Evolutionary conservation across 805 yeast genomes (phyloP).

Genomic region (Jamesozyma piceae): DNA sequence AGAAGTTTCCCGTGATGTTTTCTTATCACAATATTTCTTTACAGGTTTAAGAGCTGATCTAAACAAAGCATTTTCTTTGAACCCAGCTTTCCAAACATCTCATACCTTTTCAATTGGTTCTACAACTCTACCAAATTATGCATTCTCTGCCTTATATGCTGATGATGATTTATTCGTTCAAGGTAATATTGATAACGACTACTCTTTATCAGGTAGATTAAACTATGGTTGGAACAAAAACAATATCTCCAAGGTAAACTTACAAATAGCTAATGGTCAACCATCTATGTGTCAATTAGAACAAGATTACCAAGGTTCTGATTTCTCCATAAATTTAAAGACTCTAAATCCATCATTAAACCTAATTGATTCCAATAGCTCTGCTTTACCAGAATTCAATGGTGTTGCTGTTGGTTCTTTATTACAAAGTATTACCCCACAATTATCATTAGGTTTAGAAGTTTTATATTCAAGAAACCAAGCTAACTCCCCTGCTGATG

Average conservation of each 20-base stretch:
- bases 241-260: constrained; percentile 71
- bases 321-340: constrained; percentile 82
- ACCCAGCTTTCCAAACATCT: constrained; percentile 93
- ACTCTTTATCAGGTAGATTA: constrained; percentile 76
- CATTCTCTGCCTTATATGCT: constrained; percentile 83
- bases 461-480: constrained; percentile 70
- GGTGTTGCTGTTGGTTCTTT: constrained; percentile 91
- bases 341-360: constrained; percentile 79
- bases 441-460: constrained; percentile 83
- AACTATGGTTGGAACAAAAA: constrained; percentile 83
- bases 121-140: constrained; percentile 77
- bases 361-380: constrained; percentile 8
- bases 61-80: constrained; percentile 80
- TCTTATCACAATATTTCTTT: constrained; percentile 80
- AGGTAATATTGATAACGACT: constrained; percentile 84
- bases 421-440: constrained; percentile 80
- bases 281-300: constrained; percentile 92
- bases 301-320: constrained; percentile 88
- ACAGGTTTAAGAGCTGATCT: constrained; percentile 95
- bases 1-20: constrained; percentile 91
- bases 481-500: constrained; percentile 76
- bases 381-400: constrained; percentile 49
- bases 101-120: constrained; percentile 89
- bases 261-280: constrained; percentile 82
- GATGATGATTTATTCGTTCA: constrained; percentile 78